Percentiles rank a stretch among this genome's conserved stretches.
These are phyloP conservation scores for Amauroascus niger DNA, from an alignment of 2,329 filamentous ascomycete genomes.

Conservation along the genomic window DNA sequence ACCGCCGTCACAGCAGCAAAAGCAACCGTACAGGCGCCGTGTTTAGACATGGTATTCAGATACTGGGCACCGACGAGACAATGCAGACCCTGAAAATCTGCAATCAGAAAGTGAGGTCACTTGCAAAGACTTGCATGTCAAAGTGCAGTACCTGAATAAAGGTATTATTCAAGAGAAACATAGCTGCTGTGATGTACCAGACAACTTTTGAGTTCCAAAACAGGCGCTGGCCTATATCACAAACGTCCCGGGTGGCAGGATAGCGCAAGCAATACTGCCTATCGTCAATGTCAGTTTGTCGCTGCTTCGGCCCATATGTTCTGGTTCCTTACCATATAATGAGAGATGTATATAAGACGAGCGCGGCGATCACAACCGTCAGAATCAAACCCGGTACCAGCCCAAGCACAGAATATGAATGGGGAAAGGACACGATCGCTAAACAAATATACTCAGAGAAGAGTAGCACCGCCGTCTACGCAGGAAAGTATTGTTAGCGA, in stretches of 20 bases:
- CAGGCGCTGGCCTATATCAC: constrained; percentile 89
- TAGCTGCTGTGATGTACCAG: constrained; percentile 60
- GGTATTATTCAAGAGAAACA: constrained; percentile 91
- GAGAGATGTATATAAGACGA: constrained; percentile 76
- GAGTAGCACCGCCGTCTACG: constrained; percentile 66
- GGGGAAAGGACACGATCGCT: constrained; percentile 90
- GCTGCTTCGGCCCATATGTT: background rate
- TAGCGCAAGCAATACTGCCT: constrained; percentile 88
- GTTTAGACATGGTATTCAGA: constrained; percentile 74
- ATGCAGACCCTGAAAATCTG: constrained; percentile 53
- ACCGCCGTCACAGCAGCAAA: constrained; percentile 67
- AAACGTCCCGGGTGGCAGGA: constrained; percentile 84
- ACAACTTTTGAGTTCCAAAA: constrained; percentile 75
- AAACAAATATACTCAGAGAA: constrained; percentile 95
- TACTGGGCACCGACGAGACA: constrained; percentile 78
- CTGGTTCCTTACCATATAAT: constrained; percentile 48
- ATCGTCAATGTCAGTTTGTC: constrained; percentile 25
- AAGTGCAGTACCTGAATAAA: constrained; percentile 59
- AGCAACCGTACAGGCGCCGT: constrained; percentile 64
- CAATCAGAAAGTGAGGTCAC: background rate
- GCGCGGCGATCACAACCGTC: constrained; percentile 63
- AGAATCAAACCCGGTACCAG: constrained; percentile 78
- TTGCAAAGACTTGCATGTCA: background rate
- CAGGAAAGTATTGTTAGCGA: background rate
- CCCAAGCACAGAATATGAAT: constrained; percentile 79